These are phyloP conservation scores for Neofusicoccum sp. DNA, from an alignment of 2,329 filamentous ascomycete genomes.

Conservation along the genomic window DNA sequence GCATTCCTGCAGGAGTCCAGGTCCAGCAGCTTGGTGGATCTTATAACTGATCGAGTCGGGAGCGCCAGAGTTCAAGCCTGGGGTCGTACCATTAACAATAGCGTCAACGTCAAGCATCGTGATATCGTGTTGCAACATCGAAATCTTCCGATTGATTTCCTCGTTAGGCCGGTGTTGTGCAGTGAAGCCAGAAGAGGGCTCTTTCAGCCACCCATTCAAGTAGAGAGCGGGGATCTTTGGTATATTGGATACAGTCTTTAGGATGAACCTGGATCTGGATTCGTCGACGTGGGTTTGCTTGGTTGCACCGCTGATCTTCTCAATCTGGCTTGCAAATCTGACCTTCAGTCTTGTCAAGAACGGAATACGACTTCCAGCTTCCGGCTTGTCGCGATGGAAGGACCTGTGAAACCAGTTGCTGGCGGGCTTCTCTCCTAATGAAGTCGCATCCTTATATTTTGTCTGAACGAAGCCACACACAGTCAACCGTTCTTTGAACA, in stretches of 20 bases:
- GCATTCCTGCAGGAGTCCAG: constrained; percentile 27
- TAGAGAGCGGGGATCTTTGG: constrained; percentile 31
- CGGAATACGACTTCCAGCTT: not conserved
- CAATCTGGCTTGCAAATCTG: not conserved
- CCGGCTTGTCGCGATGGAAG: not conserved
- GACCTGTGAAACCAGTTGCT: not conserved
- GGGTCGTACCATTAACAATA: constrained; percentile 34
- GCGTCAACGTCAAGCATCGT: constrained; percentile 34
- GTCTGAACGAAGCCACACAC: not conserved
- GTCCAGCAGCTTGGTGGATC: constrained; percentile 31
- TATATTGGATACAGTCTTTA: constrained; percentile 25
- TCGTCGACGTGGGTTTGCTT: too few relatives aligned
- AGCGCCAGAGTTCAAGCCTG: constrained; percentile 19
- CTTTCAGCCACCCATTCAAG: constrained; percentile 22
- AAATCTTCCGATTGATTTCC: constrained; percentile 31
- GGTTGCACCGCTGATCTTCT: not conserved
- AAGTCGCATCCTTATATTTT: not conserved
- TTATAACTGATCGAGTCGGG: constrained; percentile 11
- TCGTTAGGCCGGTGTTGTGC: constrained; percentile 25
- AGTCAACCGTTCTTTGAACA: not conserved
- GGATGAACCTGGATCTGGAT: not conserved
- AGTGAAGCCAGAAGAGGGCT: constrained; percentile 6
- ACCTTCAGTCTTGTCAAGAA: not conserved
- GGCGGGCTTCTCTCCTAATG: not conserved
- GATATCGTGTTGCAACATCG: constrained; percentile 31